These are phyloP conservation scores for Calonectria montana DNA, from an alignment of 2,329 filamentous ascomycete species.

Conservation along the genomic window DNA sequence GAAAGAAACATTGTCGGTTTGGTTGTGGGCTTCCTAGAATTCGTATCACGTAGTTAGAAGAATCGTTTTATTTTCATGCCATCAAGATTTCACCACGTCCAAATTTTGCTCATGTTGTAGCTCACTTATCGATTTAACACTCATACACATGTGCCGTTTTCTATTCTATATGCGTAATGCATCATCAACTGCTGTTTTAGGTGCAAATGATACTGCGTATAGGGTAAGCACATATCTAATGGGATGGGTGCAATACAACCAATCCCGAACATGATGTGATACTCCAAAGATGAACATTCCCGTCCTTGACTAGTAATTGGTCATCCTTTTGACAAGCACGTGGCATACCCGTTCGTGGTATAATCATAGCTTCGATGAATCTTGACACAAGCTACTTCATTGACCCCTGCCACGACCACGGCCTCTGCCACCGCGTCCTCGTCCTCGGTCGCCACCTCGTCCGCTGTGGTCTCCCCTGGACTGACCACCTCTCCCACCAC, in stretches of 20 bases:
- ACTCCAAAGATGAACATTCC: neutral
- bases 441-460: constrained; percentile 59
- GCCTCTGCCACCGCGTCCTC: constrained; percentile 55
- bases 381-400: constrained; percentile 31
- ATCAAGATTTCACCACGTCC: neutral
- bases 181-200: neutral
- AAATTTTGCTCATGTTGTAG: neutral
- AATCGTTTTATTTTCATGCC: constrained; percentile 21
- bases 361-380: neutral
- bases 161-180: neutral
- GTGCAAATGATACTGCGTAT: neutral
- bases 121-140: neutral
- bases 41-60: constrained; percentile 39
- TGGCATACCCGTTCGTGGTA: neutral
- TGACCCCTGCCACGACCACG: constrained; percentile 50
- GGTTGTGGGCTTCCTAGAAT: constrained; percentile 28
- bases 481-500: constrained; percentile 72
- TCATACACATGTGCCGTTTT: neutral
- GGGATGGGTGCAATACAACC: neutral
- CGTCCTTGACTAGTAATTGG: neutral
- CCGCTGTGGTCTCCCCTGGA: constrained; percentile 69
- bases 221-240: neutral
- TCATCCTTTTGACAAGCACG: neutral
- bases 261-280: neutral
- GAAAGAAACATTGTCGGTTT: constrained; percentile 18